Percentiles rank a stretch among this genome's conserved stretches.
Evolutionary conservation across 2,329 filamentous ascomycete genomes (phyloP).

Genomic region (Ciborinia camelliae): DNA sequence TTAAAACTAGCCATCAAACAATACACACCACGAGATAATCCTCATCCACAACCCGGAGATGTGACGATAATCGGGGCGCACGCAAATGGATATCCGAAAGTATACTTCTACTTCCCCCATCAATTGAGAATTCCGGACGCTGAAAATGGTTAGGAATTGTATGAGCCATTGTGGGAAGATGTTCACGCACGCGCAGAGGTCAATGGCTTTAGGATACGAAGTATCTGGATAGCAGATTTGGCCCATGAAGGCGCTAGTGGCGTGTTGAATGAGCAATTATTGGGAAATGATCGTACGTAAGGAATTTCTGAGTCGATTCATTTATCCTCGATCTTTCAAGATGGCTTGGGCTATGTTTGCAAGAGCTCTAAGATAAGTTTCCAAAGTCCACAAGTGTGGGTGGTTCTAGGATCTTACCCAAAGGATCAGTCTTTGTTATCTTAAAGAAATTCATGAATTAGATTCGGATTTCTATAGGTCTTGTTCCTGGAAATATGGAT

Average conservation of each 20-base stretch:
- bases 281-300: constrained; percentile 77
- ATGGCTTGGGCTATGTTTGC: neutral
- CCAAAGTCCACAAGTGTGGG: neutral
- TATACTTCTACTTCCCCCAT: constrained; percentile 37
- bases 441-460: neutral
- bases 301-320: neutral
- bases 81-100: constrained; percentile 91
- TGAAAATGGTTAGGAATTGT: constrained; percentile 66
- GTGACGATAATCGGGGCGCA: constrained; percentile 83
- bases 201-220: constrained; percentile 65
- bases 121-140: neutral
- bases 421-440: neutral
- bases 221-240: constrained; percentile 85
- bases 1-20: constrained; percentile 79
- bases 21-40: constrained; percentile 74
- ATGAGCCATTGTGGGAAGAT: constrained; percentile 87
- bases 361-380: neutral
- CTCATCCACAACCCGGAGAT: constrained; percentile 65
- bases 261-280: constrained; percentile 66
- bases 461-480: neutral
- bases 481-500: neutral
- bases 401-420: neutral
- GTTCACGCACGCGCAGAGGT: constrained; percentile 56
- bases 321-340: neutral
- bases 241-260: constrained; percentile 74